A percentile compares a stretch with the other conserved stretches of the same genome.
phyloP scores from a whole-genome alignment of 1,284 basidiomycete genomes.

The Microbotryum intermedium region DNA sequence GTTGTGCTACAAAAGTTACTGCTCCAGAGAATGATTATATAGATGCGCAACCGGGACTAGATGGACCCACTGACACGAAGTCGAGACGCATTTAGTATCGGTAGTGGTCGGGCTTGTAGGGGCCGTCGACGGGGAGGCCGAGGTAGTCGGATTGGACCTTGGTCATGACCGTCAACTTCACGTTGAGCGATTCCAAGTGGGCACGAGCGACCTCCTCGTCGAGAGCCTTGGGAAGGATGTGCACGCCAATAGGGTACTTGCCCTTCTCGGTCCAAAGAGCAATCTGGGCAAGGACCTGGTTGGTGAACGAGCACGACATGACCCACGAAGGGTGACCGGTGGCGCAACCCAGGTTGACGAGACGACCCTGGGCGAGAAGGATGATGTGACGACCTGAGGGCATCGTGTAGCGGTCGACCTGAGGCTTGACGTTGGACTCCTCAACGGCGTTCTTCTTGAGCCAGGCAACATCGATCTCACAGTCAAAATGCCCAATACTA shows the following conservation, averaged over 20 bases:
- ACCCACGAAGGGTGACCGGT: constrained; percentile 59
- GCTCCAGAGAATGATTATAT: no score
- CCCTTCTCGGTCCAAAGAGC: constrained; percentile 89
- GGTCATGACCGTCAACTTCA: constrained; percentile 63
- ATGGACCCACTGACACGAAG: background rate
- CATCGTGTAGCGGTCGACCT: constrained; percentile 98
- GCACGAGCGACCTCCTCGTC: constrained; percentile 98
- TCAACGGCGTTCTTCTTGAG: constrained; percentile 85
- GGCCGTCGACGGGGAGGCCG: constrained; percentile 77
- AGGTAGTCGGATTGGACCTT: constrained; percentile 80
- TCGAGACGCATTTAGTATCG: constrained; percentile 46
- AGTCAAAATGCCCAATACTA: no score
- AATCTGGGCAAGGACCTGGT: constrained; percentile 98
- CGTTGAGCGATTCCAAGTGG: constrained; percentile 54
- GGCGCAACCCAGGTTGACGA: constrained; percentile 88
- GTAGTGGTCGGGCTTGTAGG: constrained; percentile 82
- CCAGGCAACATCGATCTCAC: constrained; percentile 93
- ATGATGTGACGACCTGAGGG: constrained; percentile 83
- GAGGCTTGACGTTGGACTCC: constrained; percentile 91
- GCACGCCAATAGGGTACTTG: constrained; percentile 81
- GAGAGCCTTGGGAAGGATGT: constrained; percentile 94
- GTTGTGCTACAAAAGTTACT: no score
- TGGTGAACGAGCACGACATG: constrained; percentile 99
- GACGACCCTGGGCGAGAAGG: constrained; percentile 94
- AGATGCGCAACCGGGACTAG: background rate